Evolutionary conservation across 2,329 filamentous ascomycete genomes (phyloP).

Genomic region (Pseudogymnoascus sp.): DNA sequence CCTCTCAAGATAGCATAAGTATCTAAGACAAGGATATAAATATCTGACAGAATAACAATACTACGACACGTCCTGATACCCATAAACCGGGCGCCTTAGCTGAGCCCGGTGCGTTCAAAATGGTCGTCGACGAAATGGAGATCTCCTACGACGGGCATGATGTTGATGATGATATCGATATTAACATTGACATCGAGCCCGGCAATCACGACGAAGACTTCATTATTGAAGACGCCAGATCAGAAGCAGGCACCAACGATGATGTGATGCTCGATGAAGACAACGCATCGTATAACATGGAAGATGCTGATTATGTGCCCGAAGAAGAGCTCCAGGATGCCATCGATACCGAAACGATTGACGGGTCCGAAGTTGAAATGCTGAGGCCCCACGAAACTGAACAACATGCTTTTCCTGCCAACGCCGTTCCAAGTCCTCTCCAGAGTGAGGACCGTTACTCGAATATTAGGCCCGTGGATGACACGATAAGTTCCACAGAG

Average conservation of each 20-base stretch:
- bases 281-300: conserved; percentile 32
- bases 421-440: neutral
- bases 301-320: conserved; percentile 23
- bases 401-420: neutral
- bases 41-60: neutral
- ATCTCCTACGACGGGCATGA: conserved; percentile 39
- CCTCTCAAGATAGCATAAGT: conserved; percentile 5
- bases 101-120: conserved; percentile 11
- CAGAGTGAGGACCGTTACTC: conserved; percentile 2
- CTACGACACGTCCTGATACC: neutral
- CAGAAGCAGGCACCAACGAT: conserved; percentile 34
- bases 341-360: conserved; percentile 8
- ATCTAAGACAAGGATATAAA: neutral
- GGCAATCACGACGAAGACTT: conserved; percentile 42
- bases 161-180: conserved; percentile 45
- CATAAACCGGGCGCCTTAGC: neutral
- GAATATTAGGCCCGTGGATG: neutral
- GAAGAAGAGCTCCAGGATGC: conserved; percentile 21
- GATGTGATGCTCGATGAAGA: conserved; percentile 39
- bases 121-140: conserved; percentile 43
- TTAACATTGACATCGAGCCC: conserved; percentile 47
- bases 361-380: neutral
- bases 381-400: neutral
- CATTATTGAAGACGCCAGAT: conserved; percentile 44
- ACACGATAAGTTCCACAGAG: neutral